Percentiles rank a stretch among this genome's conserved stretches.
Evolutionary conservation across 441 rosid species (phyloP).

Genomic region (Francoa sonchifolia): DNA sequence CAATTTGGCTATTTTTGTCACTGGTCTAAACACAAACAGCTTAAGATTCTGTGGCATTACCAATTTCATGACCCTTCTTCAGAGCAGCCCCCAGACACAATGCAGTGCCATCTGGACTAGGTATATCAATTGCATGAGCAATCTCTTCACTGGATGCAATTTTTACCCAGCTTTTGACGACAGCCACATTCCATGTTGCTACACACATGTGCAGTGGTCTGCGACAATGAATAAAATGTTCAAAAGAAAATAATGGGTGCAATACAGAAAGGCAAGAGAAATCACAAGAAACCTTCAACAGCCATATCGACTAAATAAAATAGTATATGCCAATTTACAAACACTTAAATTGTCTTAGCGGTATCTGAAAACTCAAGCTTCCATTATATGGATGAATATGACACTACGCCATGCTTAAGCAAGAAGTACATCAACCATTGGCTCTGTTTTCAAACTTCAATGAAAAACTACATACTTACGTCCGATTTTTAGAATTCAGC

Average conservation of each 20-base stretch:
- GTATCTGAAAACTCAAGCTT: background rate
- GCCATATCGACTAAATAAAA: background rate
- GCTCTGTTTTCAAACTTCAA: background rate
- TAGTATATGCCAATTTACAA: background rate
- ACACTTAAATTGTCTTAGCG: background rate
- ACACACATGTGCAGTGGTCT: conserved; percentile 94
- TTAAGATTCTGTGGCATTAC: conserved; percentile 35
- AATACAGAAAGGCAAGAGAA: conserved; percentile 8
- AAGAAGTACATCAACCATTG: background rate
- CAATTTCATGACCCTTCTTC: conserved; percentile 88
- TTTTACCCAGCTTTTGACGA: conserved; percentile 88
- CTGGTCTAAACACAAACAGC: background rate
- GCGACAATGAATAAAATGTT: conserved; percentile 16
- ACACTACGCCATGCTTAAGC: background rate
- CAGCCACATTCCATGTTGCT: conserved; percentile 83
- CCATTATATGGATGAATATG: background rate
- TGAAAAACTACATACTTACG: conserved; percentile 53
- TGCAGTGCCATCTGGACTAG: conserved; percentile 81
- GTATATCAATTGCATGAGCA: conserved; percentile 62
- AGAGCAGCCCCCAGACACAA: conserved; percentile 87
- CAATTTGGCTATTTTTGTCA: conserved; percentile 1
- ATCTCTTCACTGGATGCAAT: conserved; percentile 65
- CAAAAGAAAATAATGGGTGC: conserved; percentile 7
- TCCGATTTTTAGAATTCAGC: conserved; percentile 61
- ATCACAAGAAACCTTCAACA: background rate